A percentile compares a stretch with the other conserved stretches of the same genome.
phyloP scores from a whole-genome alignment of 75 land plant genomes.

The Cunninghamia lanceolata region DNA sequence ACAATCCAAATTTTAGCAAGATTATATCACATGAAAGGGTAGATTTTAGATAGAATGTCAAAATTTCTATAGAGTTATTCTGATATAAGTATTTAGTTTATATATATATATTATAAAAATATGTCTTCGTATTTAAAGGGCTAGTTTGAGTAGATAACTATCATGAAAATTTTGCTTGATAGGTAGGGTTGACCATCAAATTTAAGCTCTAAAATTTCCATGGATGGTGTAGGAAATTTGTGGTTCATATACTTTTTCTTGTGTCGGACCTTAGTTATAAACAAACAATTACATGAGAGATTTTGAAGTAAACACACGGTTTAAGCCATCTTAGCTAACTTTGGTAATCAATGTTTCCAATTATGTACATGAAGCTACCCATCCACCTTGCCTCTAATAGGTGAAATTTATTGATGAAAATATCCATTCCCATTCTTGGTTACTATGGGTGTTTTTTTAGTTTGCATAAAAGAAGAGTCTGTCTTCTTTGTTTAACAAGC shows the following conservation, averaged over 20 bases:
- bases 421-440: constrained; percentile 8
- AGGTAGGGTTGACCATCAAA: no score
- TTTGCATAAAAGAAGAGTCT: constrained; percentile 1
- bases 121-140: no score
- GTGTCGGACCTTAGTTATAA: neutral
- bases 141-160: no score
- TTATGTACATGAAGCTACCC: neutral
- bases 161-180: no score
- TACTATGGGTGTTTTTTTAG: constrained; percentile 6
- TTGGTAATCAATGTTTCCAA: neutral
- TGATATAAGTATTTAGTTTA: no score
- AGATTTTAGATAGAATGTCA: no score
- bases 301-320: neutral
- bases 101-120: no score
- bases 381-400: neutral
- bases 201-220: no score
- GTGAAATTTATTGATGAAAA: constrained; percentile 13
- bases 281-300: neutral
- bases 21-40: no score
- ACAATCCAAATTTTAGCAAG: no score
- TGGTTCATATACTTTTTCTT: neutral
- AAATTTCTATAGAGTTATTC: no score
- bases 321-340: neutral
- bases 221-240: neutral
- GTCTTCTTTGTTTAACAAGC: neutral